A percentile compares a stretch with the other conserved stretches of the same genome.
phyloP scores from a whole-genome alignment of 148 eudicot genomes.

The Polygonum maritimum region DNA sequence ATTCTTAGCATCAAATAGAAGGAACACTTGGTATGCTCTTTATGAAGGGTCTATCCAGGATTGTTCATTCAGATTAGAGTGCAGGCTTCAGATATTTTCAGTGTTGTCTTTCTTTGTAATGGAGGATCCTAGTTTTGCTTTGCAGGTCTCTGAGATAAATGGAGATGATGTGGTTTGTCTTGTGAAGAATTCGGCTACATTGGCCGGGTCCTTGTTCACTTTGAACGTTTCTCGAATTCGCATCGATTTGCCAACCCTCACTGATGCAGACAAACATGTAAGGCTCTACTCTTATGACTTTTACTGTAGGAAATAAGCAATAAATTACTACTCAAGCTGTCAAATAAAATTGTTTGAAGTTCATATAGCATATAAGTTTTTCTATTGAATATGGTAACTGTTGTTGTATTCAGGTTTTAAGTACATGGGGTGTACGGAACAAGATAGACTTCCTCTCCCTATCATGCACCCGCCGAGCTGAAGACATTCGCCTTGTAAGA shows the following conservation, averaged over 20 bases:
- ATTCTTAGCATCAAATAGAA: neutral
- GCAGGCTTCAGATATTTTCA: neutral
- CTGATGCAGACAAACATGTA: slow-evolving; percentile 81
- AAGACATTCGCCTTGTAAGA: slow-evolving; percentile 87
- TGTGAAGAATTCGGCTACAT: slow-evolving; percentile 81
- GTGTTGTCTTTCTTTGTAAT: neutral
- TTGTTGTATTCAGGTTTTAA: slow-evolving; percentile 40
- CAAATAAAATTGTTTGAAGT: neutral
- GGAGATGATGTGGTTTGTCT: slow-evolving; percentile 78
- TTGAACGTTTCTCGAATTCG: slow-evolving; percentile 80
- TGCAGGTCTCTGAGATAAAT: slow-evolving; percentile 71
- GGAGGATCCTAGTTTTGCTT: neutral
- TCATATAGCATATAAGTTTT: neutral
- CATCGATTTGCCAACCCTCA: slow-evolving; percentile 82
- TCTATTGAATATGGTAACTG: neutral
- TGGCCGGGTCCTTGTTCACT: slow-evolving; percentile 72
- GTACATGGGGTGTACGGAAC: slow-evolving; percentile 88
- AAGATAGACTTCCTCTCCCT: slow-evolving; percentile 86
- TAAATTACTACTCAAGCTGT: neutral
- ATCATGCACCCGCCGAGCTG: slow-evolving; percentile 79
- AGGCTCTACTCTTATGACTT: neutral
- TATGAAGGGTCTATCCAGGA: neutral
- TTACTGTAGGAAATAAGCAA: neutral
- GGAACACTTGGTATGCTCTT: neutral
- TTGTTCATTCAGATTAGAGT: neutral